A percentile compares a stretch with the other conserved stretches of the same genome.
Evolutionary conservation across 2,329 filamentous ascomycete genomes (phyloP).

Genomic region (Penicillium digitatum): DNA sequence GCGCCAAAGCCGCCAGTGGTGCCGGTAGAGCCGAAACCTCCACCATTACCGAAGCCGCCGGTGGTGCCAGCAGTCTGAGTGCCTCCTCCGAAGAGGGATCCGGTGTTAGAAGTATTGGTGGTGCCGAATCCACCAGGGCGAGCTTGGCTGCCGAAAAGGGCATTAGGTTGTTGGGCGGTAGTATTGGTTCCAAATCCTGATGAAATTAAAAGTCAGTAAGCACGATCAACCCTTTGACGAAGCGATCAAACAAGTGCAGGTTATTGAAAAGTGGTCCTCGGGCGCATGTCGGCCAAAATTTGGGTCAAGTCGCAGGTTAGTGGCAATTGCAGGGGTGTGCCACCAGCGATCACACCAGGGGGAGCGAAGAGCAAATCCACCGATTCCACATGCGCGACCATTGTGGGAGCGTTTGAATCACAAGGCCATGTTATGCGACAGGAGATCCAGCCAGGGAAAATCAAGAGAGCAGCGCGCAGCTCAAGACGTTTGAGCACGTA

Average conservation of each 20-base stretch:
- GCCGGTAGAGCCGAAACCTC: conserved; percentile 28
- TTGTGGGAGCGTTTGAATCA: not conserved
- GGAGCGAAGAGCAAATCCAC: not conserved
- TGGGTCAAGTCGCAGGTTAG: not conserved
- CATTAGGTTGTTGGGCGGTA: conserved; percentile 29
- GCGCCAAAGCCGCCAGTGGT: conserved; percentile 27
- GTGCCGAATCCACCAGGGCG: conserved; percentile 32
- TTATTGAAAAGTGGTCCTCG: not conserved
- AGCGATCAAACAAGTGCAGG: not conserved
- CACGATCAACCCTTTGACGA: conserved; percentile 2
- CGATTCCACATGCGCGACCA: not conserved
- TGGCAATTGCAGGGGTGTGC: not conserved
- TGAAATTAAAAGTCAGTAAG: conserved; percentile 17
- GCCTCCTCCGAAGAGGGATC: conserved; percentile 35
- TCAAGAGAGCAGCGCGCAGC: conserved; percentile 20
- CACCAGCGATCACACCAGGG: not conserved
- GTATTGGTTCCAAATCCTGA: conserved; percentile 38
- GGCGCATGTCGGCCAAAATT: conserved; percentile 1
- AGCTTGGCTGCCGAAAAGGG: conserved; percentile 37
- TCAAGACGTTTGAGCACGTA: conserved; percentile 33
- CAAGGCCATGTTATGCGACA: conserved; percentile 5
- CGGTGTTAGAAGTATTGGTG: conserved; percentile 27
- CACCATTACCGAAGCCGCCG: conserved; percentile 29
- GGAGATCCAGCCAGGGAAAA: conserved; percentile 14
- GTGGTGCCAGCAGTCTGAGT: conserved; percentile 22